phyloP scores from a whole-genome alignment of 345 rosid genomes.

The Camelina laxa region DNA sequence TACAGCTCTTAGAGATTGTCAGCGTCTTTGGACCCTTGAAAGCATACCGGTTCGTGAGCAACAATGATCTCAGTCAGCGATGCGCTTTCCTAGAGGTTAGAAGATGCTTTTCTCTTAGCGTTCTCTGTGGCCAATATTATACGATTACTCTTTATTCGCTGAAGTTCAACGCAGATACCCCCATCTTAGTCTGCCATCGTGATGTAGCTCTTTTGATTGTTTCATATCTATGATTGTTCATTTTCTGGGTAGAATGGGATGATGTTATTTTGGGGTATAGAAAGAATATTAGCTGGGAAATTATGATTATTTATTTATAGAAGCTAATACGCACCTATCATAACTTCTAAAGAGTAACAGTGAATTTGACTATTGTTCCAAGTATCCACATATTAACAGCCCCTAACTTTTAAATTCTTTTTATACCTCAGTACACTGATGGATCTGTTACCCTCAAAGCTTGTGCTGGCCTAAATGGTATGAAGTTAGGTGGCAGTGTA shows the following conservation, averaged over 20 bases:
- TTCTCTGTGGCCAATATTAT: slow-evolving; percentile 20
- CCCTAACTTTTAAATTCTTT: slow-evolving; percentile 5
- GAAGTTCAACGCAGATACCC: slow-evolving; percentile 17
- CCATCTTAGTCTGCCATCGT: slow-evolving; percentile 12
- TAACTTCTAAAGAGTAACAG: background rate
- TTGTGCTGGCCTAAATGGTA: slow-evolving; percentile 87
- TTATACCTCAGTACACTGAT: slow-evolving; percentile 65
- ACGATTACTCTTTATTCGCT: background rate
- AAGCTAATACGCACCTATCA: no score
- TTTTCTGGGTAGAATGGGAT: slow-evolving; percentile 15
- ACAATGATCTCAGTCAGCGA: slow-evolving; percentile 44
- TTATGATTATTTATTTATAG: no score
- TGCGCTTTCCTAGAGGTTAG: slow-evolving; percentile 88
- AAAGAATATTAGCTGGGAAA: no score
- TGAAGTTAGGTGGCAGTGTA: slow-evolving; percentile 87
- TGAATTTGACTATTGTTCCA: slow-evolving; percentile 23
- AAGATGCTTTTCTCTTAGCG: slow-evolving; percentile 27
- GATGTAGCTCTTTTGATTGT: slow-evolving; percentile 21
- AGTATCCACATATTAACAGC: background rate
- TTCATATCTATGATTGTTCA: slow-evolving; percentile 21
- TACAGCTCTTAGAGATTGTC: slow-evolving; percentile 86
- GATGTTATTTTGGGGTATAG: background rate
- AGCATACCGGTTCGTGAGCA: slow-evolving; percentile 64
- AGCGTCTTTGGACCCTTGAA: slow-evolving; percentile 84
- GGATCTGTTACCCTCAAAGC: slow-evolving; percentile 73